A percentile compares a stretch with the other conserved stretches of the same genome.
Evolutionary conservation across 495 filamentous ascomycete genomes (phyloP).

Genomic region (Tuber umbilicatum): DNA sequence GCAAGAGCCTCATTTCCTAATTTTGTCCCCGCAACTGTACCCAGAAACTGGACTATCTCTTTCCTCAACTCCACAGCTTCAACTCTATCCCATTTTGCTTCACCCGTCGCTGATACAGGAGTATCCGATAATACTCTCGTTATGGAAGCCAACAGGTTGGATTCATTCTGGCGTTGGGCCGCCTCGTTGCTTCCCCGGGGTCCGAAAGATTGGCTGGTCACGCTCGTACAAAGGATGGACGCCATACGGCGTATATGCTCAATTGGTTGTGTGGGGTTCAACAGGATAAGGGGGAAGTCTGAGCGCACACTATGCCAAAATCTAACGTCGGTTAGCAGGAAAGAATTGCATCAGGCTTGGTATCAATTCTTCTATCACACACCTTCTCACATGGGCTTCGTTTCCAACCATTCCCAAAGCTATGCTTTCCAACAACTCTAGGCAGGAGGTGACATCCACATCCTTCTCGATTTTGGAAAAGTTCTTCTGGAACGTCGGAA

Average conservation of each 20-base stretch:
- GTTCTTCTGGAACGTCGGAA: slow-evolving; percentile 51
- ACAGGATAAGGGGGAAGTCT: slow-evolving; percentile 59
- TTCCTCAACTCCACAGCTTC: slow-evolving; percentile 55
- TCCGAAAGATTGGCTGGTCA: slow-evolving; percentile 55
- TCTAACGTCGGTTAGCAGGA: slow-evolving; percentile 18
- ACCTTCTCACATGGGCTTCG: slow-evolving; percentile 33
- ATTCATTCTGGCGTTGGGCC: slow-evolving; percentile 53
- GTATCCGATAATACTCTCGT: slow-evolving; percentile 56
- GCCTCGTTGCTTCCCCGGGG: slow-evolving; percentile 52
- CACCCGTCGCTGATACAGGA: slow-evolving; percentile 48
- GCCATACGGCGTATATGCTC: slow-evolving; percentile 54
- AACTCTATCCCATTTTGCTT: slow-evolving; percentile 47
- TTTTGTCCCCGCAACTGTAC: slow-evolving; percentile 46
- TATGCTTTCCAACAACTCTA: slow-evolving; percentile 55
- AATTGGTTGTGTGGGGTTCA: slow-evolving; percentile 53
- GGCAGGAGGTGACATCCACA: slow-evolving; percentile 53
- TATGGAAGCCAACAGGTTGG: slow-evolving; percentile 55
- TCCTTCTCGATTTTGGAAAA: slow-evolving; percentile 47
- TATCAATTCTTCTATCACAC: slow-evolving; percentile 25
- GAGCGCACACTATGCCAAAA: slow-evolving; percentile 59
- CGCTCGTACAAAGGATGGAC: slow-evolving; percentile 55
- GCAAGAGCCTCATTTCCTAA: slow-evolving; percentile 53
- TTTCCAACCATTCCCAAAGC: slow-evolving; percentile 44
- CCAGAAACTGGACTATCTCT: slow-evolving; percentile 54
- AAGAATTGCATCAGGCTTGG: background rate